A percentile compares a stretch with the other conserved stretches of the same genome.
Evolutionary conservation across 805 yeast genomes (phyloP).

Genomic region (Scheffersomyces coipomensis): DNA sequence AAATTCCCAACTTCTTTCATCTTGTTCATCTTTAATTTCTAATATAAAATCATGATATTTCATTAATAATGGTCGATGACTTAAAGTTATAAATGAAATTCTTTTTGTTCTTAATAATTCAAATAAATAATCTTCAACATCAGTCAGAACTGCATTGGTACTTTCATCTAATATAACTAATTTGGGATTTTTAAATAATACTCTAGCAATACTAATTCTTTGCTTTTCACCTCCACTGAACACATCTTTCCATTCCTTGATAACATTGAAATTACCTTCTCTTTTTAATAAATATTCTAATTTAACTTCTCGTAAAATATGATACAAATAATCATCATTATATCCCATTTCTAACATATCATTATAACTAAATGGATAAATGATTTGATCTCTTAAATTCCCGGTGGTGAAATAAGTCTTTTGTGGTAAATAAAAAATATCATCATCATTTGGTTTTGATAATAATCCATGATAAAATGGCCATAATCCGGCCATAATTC

Average conservation of each 20-base stretch:
- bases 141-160: slow-evolving; percentile 89
- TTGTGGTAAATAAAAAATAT: slow-evolving; percentile 80
- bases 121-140: slow-evolving; percentile 83
- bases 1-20: slow-evolving; percentile 46
- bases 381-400: slow-evolving; percentile 85
- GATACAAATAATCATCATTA: slow-evolving; percentile 67
- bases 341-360: slow-evolving; percentile 74
- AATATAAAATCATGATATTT: slow-evolving; percentile 80
- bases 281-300: slow-evolving; percentile 77
- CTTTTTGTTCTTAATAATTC: slow-evolving; percentile 67
- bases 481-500: slow-evolving; percentile 88
- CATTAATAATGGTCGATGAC: slow-evolving; percentile 79
- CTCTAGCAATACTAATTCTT: slow-evolving; percentile 83
- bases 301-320: slow-evolving; percentile 71
- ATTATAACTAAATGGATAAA: slow-evolving; percentile 76
- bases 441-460: slow-evolving; percentile 70
- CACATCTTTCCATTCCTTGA: slow-evolving; percentile 83
- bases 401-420: slow-evolving; percentile 82
- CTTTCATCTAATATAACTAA: slow-evolving; percentile 88
- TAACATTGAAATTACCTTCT: slow-evolving; percentile 53
- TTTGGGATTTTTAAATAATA: slow-evolving; percentile 74
- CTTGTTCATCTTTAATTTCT: slow-evolving; percentile 62
- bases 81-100: slow-evolving; percentile 76
- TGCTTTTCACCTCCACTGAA: slow-evolving; percentile 96
- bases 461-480: slow-evolving; percentile 82